A percentile compares a stretch with the other conserved stretches of the same genome.
Conservation (phyloP, 1,284 basidiomycete species). For the Irpex lacteus region DNA sequence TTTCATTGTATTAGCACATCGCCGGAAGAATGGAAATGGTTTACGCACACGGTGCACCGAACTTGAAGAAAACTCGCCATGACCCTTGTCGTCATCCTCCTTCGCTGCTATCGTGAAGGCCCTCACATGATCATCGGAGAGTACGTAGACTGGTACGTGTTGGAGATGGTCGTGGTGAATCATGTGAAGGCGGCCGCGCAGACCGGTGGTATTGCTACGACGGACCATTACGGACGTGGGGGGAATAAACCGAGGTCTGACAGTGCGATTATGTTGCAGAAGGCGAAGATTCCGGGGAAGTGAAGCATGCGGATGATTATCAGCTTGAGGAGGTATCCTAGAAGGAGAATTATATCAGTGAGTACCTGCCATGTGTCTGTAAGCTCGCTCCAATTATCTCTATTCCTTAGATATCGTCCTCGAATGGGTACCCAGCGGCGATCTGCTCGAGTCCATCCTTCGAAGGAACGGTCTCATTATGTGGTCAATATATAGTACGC, state of each 20-base stretch:
- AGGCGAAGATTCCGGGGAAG: slow-evolving; percentile 71
- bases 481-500: slow-evolving; percentile 40
- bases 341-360: slow-evolving; percentile 65
- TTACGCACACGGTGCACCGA: no score
- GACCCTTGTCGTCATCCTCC: slow-evolving; percentile 28
- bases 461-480: slow-evolving; percentile 54
- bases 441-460: slow-evolving; percentile 76
- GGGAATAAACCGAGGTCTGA: slow-evolving; percentile 23
- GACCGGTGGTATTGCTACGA: not conserved
- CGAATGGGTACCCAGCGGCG: slow-evolving; percentile 84
- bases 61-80: no score
- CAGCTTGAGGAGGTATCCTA: slow-evolving; percentile 76
- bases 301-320: slow-evolving; percentile 83
- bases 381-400: not conserved
- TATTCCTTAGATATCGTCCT: slow-evolving; percentile 63
- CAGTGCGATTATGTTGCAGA: not conserved
- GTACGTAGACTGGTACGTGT: slow-evolving; percentile 64
- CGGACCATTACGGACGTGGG: no score
- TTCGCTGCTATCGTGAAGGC: slow-evolving; percentile 81
- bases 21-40: no score
- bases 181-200: slow-evolving; percentile 26
- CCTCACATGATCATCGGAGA: slow-evolving; percentile 49
- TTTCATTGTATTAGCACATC: no score
- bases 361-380: slow-evolving; percentile 19
- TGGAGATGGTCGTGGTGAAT: slow-evolving; percentile 71